Percentiles rank a stretch among this genome's conserved stretches.
Conservation (phyloP, 2,329 filamentous ascomycete genomes). For the Colletotrichum abscissum region DNA sequence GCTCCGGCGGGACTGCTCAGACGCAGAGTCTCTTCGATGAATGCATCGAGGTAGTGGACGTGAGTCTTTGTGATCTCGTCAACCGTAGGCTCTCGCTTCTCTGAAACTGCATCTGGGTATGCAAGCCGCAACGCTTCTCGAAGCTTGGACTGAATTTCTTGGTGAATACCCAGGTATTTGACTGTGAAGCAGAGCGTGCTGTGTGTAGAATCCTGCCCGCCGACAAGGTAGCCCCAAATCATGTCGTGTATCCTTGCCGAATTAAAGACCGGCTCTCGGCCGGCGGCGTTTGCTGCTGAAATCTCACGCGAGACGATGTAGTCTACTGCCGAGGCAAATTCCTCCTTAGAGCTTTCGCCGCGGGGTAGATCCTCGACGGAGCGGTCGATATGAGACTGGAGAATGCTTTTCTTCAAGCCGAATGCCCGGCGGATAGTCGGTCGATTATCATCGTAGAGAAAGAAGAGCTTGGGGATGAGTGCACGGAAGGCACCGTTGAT, state of each 20-base stretch:
- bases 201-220: conserved; percentile 41
- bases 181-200: conserved; percentile 40
- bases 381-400: neutral
- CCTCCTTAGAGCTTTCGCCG: neutral
- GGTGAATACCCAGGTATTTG: conserved; percentile 42
- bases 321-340: conserved; percentile 3
- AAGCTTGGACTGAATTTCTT: conserved; percentile 40
- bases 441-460: neutral
- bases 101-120: conserved; percentile 34
- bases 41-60: conserved; percentile 45
- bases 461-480: neutral
- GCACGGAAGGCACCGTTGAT: neutral
- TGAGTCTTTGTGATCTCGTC: conserved; percentile 38
- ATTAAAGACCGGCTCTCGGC: neutral
- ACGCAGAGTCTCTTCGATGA: conserved; percentile 46
- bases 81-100: conserved; percentile 38
- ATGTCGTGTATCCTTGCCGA: conserved; percentile 1
- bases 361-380: neutral
- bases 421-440: neutral
- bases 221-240: conserved; percentile 39
- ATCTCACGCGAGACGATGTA: conserved; percentile 2
- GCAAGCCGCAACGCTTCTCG: conserved; percentile 40
- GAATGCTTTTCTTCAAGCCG: neutral
- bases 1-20: conserved; percentile 22
- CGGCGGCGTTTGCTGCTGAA: neutral